Base-by-base conservation (phyloP, 208 protist genomes). In the Plasmodiophora brassicae region DNA sequence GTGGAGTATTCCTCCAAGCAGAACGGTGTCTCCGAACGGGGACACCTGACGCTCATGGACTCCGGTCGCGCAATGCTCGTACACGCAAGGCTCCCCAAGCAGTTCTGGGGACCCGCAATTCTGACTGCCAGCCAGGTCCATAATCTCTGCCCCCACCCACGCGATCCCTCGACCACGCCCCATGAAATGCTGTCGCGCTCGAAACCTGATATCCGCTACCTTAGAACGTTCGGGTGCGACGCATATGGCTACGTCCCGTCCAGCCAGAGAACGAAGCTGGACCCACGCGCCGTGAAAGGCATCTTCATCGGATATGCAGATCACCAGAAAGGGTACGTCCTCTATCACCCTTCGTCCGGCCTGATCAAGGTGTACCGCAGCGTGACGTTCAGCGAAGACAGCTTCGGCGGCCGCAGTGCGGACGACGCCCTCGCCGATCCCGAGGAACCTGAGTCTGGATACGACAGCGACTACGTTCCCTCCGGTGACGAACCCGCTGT, bases 151-250 rank as follows among this genome's bases (percentile, higher is more conserved):
- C n/a, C 65, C 32, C 65, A 78, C 41, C 65, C 14, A 32, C 32
- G 41, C 5, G 65, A 78, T 38, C 5, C n/a, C 20, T 44, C 32
- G 32, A 78, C n/a, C 14, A 78, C 65, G 32, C 65, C 65, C 20
- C 65, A 78, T 32, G n/a, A 78, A 78, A 32, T 78, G 5, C n/a
- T 78, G n/a, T 44, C 10, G n/a, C 10, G 65, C 32, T 78, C 65
- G 32, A 78, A 78, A 38, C 65, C 65, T 5, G 65, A 78, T 38
- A 78, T 78, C 14, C 5, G 65, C n/a, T 78, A 78, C 65, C n/a
- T 78, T 5, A 5, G 65, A 5, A 32, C n/a, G 5, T 32, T 32
- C 5, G 65, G 65, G 20, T 57, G 50, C 25, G 50, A 57, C 50
- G 50, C 50, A 14, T 57, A 57, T 25, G 50, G 20, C 14, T 57